Conservation (phyloP, 164 flowering plant genomes). For the Tetracentron sinense region DNA sequence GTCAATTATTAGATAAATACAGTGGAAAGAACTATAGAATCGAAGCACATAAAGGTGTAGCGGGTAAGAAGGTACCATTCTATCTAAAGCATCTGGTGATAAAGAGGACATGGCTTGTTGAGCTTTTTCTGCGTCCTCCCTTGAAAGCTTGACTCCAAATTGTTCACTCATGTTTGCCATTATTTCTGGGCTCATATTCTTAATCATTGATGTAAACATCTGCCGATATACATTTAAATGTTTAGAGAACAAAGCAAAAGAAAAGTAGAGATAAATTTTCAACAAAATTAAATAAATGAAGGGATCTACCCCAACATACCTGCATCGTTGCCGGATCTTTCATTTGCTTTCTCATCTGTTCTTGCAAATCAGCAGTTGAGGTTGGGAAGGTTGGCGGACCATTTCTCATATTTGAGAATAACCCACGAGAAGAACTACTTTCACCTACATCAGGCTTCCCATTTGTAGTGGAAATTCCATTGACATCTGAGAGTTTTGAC, state of each 20-base stretch:
- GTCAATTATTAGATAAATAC: background rate
- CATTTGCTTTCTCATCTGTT: conserved; percentile 88
- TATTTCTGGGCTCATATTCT: conserved; percentile 92
- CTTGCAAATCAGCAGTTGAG: conserved; percentile 63
- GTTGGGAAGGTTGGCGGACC: conserved; percentile 34
- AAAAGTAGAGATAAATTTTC: background rate
- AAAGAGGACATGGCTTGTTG: conserved; percentile 92
- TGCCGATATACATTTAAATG: conserved; percentile 26
- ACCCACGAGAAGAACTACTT: conserved; percentile 41
- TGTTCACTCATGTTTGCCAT: conserved; percentile 95
- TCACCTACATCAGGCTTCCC: conserved; percentile 33
- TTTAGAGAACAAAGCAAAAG: background rate
- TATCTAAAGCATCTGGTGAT: conserved; percentile 82
- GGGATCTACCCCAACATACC: conserved; percentile 31
- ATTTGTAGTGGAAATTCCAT: conserved; percentile 22
- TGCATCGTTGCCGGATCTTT: conserved; percentile 89
- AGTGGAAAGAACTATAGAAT: too few relatives aligned
- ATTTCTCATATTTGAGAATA: conserved; percentile 27
- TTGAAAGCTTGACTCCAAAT: conserved; percentile 83
- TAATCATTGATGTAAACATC: conserved; percentile 93
- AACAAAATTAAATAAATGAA: conserved; percentile 6
- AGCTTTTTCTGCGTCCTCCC: conserved; percentile 88
- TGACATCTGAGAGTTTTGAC: conserved; percentile 15
- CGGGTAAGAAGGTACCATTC: conserved; percentile 54
- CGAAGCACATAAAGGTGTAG: background rate